phyloP scores from a whole-genome alignment of 2,329 filamentous ascomycete species.

The Ceratocystis diversiconidia region DNA sequence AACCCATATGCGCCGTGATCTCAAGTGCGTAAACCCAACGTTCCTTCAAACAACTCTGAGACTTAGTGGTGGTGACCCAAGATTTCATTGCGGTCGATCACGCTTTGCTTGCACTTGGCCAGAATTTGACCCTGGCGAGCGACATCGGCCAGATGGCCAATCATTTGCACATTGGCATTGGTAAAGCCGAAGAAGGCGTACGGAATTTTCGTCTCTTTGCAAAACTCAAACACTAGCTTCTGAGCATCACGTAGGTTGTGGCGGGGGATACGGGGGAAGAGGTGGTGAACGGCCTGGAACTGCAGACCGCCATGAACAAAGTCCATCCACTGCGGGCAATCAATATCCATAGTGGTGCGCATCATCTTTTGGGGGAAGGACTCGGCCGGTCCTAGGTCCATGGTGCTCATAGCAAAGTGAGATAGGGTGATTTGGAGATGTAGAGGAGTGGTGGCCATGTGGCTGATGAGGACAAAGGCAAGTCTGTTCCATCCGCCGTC shows the following conservation, averaged over 20 bases:
- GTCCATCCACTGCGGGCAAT: slow-evolving; percentile 76
- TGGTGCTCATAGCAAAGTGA: slow-evolving; percentile 87
- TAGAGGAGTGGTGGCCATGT: slow-evolving; percentile 65
- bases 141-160: slow-evolving; percentile 63
- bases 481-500: slow-evolving; percentile 56
- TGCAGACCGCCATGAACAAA: slow-evolving; percentile 81
- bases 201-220: slow-evolving; percentile 65
- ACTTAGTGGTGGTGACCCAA: slow-evolving; percentile 18
- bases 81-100: slow-evolving; percentile 18
- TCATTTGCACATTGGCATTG: slow-evolving; percentile 67
- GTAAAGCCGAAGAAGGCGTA: slow-evolving; percentile 79
- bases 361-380: slow-evolving; percentile 86
- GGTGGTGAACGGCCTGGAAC: slow-evolving; percentile 78
- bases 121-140: slow-evolving; percentile 65
- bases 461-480: slow-evolving; percentile 63
- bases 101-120: slow-evolving; percentile 50
- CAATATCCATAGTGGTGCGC: slow-evolving; percentile 85
- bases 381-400: slow-evolving; percentile 68
- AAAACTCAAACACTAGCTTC: slow-evolving; percentile 66
- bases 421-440: slow-evolving; percentile 85
- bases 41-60: not conserved
- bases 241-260: slow-evolving; percentile 70
- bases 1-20: not conserved
- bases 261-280: slow-evolving; percentile 69
- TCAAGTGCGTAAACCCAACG: not conserved